A percentile compares a stretch with the other conserved stretches of the same genome.
These are phyloP conservation scores for Claviceps pusilla DNA, from an alignment of 2,329 filamentous ascomycete species.

Conservation along the genomic window DNA sequence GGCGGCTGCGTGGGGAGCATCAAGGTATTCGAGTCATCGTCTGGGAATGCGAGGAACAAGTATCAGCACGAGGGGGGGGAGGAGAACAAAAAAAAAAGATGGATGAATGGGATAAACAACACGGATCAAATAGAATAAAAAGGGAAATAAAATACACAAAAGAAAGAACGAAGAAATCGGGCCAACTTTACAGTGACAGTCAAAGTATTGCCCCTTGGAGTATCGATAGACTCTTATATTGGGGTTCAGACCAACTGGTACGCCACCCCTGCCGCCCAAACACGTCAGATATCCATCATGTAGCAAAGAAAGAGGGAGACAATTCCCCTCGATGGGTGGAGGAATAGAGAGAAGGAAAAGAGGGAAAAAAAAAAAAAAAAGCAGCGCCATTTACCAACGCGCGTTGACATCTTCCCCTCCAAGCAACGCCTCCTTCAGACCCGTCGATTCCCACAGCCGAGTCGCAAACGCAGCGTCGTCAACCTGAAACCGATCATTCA, in stretches of 20 bases:
- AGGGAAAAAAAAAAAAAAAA: neutral
- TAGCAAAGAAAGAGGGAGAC: neutral
- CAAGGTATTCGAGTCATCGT: conserved; percentile 74
- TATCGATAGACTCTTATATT: conserved; percentile 88
- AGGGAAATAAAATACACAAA: no score
- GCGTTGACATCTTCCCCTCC: conserved; percentile 18
- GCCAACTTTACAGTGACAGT: conserved; percentile 51
- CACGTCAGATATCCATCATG: neutral
- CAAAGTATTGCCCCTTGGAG: conserved; percentile 74
- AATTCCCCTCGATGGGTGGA: no score
- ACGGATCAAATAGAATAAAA: no score
- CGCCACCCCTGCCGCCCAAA: conserved; percentile 52
- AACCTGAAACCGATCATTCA: conserved; percentile 82
- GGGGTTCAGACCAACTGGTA: conserved; percentile 69
- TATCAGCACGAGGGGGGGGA: no score
- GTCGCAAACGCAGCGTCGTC: conserved; percentile 61
- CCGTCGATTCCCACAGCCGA: conserved; percentile 62
- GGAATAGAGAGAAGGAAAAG: no score
- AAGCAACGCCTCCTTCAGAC: conserved; percentile 47
- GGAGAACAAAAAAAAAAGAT: neutral
- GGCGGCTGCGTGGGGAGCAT: conserved; percentile 29
- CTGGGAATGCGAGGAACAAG: conserved; percentile 26
- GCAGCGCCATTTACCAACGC: conserved; percentile 28
- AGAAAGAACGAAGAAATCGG: no score
- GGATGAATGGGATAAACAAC: no score